These are phyloP conservation scores for Lasiosphaeria hispida DNA, from an alignment of 495 filamentous ascomycete species.

Conservation along the genomic window DNA sequence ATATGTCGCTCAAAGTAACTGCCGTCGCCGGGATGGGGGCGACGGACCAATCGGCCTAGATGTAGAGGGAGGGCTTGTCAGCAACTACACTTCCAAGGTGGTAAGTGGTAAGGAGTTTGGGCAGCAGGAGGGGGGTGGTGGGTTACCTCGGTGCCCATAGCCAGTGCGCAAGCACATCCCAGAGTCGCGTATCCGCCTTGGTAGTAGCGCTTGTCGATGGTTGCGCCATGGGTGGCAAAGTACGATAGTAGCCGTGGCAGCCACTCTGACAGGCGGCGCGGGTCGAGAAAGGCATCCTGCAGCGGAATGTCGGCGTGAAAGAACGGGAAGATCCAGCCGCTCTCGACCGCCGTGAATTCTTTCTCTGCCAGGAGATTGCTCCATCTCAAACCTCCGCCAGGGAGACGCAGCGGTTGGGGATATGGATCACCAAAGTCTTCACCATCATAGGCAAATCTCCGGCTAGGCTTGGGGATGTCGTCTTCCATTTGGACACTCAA, in stretches of 20 bases:
- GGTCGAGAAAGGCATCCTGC: constrained; percentile 6
- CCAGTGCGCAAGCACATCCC: background rate
- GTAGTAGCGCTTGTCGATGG: background rate
- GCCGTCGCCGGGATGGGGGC: too few relatives aligned
- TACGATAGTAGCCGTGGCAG: constrained; percentile 2
- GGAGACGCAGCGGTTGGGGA: too few relatives aligned
- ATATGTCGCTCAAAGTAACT: too few relatives aligned
- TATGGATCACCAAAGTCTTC: too few relatives aligned
- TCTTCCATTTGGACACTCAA: background rate
- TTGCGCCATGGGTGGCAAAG: constrained; percentile 6
- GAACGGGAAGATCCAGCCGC: background rate
- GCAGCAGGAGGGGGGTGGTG: too few relatives aligned
- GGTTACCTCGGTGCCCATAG: background rate
- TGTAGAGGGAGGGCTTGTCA: too few relatives aligned
- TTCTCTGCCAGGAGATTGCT: background rate
- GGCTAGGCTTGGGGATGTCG: background rate
- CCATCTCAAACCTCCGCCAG: background rate
- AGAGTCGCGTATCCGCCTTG: background rate
- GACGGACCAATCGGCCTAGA: too few relatives aligned
- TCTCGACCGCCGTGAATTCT: too few relatives aligned
- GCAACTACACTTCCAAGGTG: too few relatives aligned
- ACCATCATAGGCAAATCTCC: too few relatives aligned
- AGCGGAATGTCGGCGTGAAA: constrained; percentile 7
- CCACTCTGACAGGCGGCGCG: background rate
- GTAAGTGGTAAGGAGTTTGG: too few relatives aligned